Base-by-base conservation (phyloP, 225 moss, liverwort and hornwort species). In the Pleurozium schreberi region DNA sequence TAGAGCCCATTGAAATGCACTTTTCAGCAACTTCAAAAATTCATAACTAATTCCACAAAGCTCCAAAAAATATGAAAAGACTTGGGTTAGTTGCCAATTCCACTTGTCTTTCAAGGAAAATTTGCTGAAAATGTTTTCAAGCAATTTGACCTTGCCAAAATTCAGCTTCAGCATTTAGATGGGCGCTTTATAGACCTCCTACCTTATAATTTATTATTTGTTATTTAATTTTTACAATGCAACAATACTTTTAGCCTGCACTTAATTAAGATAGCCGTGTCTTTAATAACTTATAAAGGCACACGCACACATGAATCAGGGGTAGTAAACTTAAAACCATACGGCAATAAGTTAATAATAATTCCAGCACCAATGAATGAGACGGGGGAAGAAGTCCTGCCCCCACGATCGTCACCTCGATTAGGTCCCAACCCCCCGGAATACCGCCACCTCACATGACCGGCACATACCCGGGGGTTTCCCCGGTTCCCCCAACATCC, bases 351-450 rank as follows among this genome's bases (percentile, higher is more conserved):
- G n/a, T n/a, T 36, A 22, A 57, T 80, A 80, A 40, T 40, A 40
- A 8, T 31, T 13, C 60, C 60, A 43, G 18, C 14, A 21, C 14
- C 61, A 81, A 23, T 34, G 34, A 47, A 49, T n/a, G 82, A 74
- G 31, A 75, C 18, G 11, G 74, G 13, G 50, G 38, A 66, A 8
- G 26, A 36, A 73, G 66, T 57, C 67, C 57, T 25, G 31, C 40
- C 75, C 27, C 27, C 55, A 22, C 18, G 80, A 80, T 85, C 53
- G 86, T 86, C 86, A 89, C 89, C 89, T 89, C 89, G 89, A 89
- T 89, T 86, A 89, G 89, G 89, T 89, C 80, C 89, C 85, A 71
- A 85, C 6, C 14, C 28, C 22, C 14, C 25, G 42, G 59, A 18
- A 33, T 40, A 40, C 60, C 38, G 82, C 82, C 64, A 18, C 52